phyloP scores from a whole-genome alignment of 306 rosid genomes.

The apple (Malus domestica) region ASM211411v1 NC_041795.1:10469501-10470000 shows the following conservation, averaged over 20 bases:
- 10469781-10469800: conserved; percentile 96
- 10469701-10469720: conserved; percentile 1
- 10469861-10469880: conserved; percentile 26
- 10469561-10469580: conserved; percentile 93
- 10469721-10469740: conserved; percentile 10
- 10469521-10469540: conserved; percentile 96
- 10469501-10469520: conserved; percentile 92
- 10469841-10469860: conserved; percentile 82
- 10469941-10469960: neutral
- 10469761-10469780: conserved; percentile 97
- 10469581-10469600: conserved; percentile 62
- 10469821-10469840: conserved; percentile 92
- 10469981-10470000: conserved; percentile 98
- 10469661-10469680: neutral
- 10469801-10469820: conserved; percentile 97
- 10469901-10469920: neutral
- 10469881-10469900: neutral
- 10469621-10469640: neutral
- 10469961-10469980: conserved; percentile 88
- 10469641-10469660: neutral
- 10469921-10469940: neutral
- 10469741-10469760: conserved; percentile 14
- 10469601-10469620: neutral
- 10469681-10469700: neutral
- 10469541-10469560: conserved; percentile 85